Base-by-base conservation (phyloP, 345 rosid species). In the Eucalyptus urophylla region DNA sequence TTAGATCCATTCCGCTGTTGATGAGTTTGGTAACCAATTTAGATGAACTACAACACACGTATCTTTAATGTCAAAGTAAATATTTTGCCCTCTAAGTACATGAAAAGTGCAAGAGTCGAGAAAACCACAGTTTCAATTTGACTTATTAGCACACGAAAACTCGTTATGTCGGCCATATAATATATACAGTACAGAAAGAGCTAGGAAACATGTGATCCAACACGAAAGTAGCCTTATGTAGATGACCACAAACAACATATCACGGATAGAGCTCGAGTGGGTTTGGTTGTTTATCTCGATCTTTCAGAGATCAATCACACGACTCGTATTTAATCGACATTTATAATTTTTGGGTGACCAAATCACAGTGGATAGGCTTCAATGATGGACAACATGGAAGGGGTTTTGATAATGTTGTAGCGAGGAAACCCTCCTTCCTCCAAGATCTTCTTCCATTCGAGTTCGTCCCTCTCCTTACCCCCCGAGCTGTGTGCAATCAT, bases 381-480 rank as follows among this genome's bases (percentile, higher is more conserved):
- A 24, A 93, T 89, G 31, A 92, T 89, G 27, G 88, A 91, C 6
- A 88, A 62, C 44, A 90, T 44, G 54, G 89, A 69, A 19, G 89
- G 86, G 53, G 88, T 88, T 22, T 87, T 76, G 89, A 90, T 92
- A 67, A 93, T 88, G n/a, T 86, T 90, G 90, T 88, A 92, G 3
- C 86, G 90, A 80, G 80, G 93, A 54, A 92, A 92, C 6, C 93
- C 93, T 44, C 90, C 93, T 54, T 89, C 91, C 86, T 47, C 87
- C 31, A 93, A 86, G 76, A 93, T 6, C 43, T 90, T 90, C 72
- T 89, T 91, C 93, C 93, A 92, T 88, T 93, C 90, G 7, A 37
- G 37, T 49, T 91, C 90, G 2, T 89, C 91, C 88, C 90, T 91
- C 85, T 91, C 90, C 87, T 86, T 90, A n/a, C 93, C 37, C 37